Evolutionary conservation across 306 rosid genomes (phyloP), one percentile per base, ranked within the genome.

Genomic region (Malus asiatica): DNA sequence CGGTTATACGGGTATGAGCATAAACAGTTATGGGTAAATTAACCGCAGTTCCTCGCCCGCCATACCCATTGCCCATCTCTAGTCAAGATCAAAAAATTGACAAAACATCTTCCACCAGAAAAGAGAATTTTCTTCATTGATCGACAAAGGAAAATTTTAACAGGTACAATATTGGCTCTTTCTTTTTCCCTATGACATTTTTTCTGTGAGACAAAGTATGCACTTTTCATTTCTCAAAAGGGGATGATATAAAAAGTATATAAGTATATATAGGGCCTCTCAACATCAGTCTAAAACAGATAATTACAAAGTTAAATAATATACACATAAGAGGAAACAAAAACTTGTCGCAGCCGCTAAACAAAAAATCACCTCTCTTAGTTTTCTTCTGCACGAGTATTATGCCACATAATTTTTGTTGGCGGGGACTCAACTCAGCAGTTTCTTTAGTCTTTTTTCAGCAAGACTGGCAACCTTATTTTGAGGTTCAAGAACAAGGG

Each of bases 401-500:
- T 66, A 10, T 27, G 22, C 46, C 6, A 2, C 35, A 29, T 30
- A 30, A 15, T 70, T 66, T 13, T 59, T 69, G 70, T 2, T 35
- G 27, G 23, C 25, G 20, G 33, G 46, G 55, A 61, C 29, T 90
- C 87, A 90, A 67, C 89, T 86, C 76, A 76, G 79, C 70, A 76
- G 76, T 80, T 89, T 90, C 86, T 81, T 72, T 20, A 93, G 80
- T 63, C 97, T 86, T 78, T 76, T 83, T 77, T 89, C 92, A 53
- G 93, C 96, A 68, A 59, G 62, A 69, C 68, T 84, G 2, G 96
- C 97, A 53, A 77, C 80, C 83, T 90, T 93, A 81, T 93, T 93
- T 82, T 79, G 90, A 1, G 97, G 96, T 82, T 93, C 97, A 69
- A 93, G 97, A 72, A 93, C 89, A 65, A 75, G 85, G 70, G 97